Evolutionary conservation across 345 rosid species (phyloP), one percentile per base, ranked within the genome.

Genomic region (Excoecaria cochinchinensis): DNA sequence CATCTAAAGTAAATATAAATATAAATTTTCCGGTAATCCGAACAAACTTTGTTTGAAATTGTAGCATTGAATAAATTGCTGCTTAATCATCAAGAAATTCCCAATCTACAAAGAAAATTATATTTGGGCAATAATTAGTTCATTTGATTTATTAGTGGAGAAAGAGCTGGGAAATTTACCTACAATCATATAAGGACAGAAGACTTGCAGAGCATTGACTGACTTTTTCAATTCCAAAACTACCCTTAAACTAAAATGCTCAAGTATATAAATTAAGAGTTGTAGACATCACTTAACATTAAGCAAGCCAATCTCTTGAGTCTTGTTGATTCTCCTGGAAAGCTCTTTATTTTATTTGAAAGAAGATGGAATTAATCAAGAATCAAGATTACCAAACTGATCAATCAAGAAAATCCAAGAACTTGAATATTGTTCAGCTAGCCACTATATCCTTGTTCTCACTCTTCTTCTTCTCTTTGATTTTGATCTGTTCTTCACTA

Each of bases 401-500:
- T 31, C 31, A 31, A 7, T 9, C 52, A 17, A 31, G 4, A 68
- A 31, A 65, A 57, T 46, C 25, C 6, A 55, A 38, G 19, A 16
- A 51, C 19, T 61, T 48, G 24, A 61, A 24, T 1, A 39, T 12
- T n/a, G 15, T 17, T 46, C 70, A 71, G 71, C 77, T 64, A 46
- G 75, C 82, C 48, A 62, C 79, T 44, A 87, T 71, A 59, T 63
- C 80, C 40, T 36, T 87, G 66, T 78, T 81, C 58, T 47, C 77
- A 5, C 73, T 81, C 44, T 83, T 87, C 24, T 57, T 90, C 69
- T 74, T 85, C 55, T 88, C 87, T 14, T 52, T 86, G 42, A 36
- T 86, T 44, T 24, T 86, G 53, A 74, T 87, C 38, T 78, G 71
- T 78, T 64, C 84, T 82, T 74, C 73, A 59, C 67, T 68, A n/a